Evolutionary conservation across 495 filamentous ascomycete species (phyloP).

Genomic region (Hyaloscypha variabilis): DNA sequence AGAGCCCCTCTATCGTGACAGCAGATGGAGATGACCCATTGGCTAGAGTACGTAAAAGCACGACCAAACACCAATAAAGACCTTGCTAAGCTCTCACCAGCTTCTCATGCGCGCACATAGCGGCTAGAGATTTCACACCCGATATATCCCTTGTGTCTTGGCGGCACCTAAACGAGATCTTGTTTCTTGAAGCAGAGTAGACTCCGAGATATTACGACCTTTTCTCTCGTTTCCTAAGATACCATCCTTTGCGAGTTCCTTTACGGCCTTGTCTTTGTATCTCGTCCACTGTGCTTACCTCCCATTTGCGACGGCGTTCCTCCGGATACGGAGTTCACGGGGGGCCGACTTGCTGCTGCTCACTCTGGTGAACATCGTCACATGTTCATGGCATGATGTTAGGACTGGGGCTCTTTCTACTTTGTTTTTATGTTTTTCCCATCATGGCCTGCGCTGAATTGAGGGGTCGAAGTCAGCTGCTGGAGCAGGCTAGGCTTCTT

Average conservation of each 20-base stretch:
- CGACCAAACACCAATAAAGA: slow-evolving; percentile 4
- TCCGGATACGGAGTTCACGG: slow-evolving; percentile 17
- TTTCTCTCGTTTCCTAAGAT: slow-evolving; percentile 26
- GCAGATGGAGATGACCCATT: slow-evolving; percentile 68
- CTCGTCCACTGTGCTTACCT: background rate
- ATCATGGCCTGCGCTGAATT: background rate
- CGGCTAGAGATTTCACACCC: slow-evolving; percentile 37
- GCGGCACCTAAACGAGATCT: background rate
- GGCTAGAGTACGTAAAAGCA: slow-evolving; percentile 65
- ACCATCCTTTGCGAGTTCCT: slow-evolving; percentile 24
- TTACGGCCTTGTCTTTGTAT: background rate
- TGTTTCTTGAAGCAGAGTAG: background rate
- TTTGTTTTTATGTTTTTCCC: background rate
- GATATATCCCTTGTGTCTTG: background rate
- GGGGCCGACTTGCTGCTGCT: background rate
- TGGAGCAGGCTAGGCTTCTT: background rate
- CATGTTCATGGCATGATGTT: background rate
- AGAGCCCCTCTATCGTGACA: slow-evolving; percentile 64
- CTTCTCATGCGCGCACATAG: slow-evolving; percentile 53
- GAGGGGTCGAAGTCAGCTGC: background rate
- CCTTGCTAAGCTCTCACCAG: slow-evolving; percentile 41
- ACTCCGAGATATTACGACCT: slow-evolving; percentile 2
- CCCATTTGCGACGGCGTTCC: slow-evolving; percentile 27
- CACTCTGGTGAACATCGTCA: background rate
- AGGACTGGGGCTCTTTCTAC: background rate